phyloP scores from a whole-genome alignment of 2,329 filamentous ascomycete species.

The Verticillium isaacii region DNA sequence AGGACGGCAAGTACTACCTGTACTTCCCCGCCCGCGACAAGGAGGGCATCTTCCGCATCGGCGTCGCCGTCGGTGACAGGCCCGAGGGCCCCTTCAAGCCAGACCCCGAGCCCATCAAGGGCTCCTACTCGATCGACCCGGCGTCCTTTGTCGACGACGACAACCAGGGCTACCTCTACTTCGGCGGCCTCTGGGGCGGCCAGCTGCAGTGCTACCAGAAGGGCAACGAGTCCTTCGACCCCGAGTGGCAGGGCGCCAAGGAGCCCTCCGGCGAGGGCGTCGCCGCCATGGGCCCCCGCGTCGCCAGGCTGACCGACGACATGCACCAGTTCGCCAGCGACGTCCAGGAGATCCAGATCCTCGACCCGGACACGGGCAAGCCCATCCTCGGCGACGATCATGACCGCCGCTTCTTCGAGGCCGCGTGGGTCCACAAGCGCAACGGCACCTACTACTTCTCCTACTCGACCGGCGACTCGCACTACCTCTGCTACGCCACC shows the following conservation, averaged over 20 bases:
- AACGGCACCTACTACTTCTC: constrained; percentile 68
- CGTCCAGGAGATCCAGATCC: constrained; percentile 58
- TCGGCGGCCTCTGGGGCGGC: constrained; percentile 76
- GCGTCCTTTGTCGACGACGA: constrained; percentile 65
- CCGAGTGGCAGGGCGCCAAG: constrained; percentile 46
- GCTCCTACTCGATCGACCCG: constrained; percentile 73
- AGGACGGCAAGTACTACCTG: constrained; percentile 67
- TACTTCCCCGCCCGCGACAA: constrained; percentile 74
- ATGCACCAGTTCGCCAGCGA: constrained; percentile 57
- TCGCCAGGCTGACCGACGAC: constrained; percentile 57
- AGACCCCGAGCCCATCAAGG: constrained; percentile 59
- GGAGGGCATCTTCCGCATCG: constrained; percentile 67
- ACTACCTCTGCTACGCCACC: constrained; percentile 67
- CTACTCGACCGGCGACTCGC: constrained; percentile 75
- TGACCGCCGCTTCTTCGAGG: constrained; percentile 73
- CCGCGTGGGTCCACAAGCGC: constrained; percentile 74
- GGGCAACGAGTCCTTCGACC: constrained; percentile 51
- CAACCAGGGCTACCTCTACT: constrained; percentile 48
- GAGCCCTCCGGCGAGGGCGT: constrained; percentile 55
- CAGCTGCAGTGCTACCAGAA: constrained; percentile 72
- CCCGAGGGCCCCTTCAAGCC: constrained; percentile 68
- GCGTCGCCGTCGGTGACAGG: constrained; percentile 59
- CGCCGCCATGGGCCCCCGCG: constrained; percentile 59
- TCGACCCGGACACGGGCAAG: constrained; percentile 55
- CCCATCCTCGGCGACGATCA: constrained; percentile 64